phyloP scores from a whole-genome alignment of 768 basidiomycete species.

The Tricholoma hemisulphureum region DNA sequence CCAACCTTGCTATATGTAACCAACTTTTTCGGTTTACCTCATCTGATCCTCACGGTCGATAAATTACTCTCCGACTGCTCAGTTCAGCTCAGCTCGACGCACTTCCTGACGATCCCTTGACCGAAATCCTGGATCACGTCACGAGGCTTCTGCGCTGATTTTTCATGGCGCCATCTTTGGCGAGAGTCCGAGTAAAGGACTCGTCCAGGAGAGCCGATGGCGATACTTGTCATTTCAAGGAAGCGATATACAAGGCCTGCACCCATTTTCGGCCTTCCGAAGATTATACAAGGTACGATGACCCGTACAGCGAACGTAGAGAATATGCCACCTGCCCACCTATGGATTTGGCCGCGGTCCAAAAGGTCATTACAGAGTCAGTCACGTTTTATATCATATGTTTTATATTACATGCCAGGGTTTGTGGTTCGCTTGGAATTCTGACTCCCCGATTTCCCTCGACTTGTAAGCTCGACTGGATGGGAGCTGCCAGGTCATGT shows the following conservation, averaged over 20 bases:
- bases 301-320: slow-evolving; percentile 40
- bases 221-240: slow-evolving; percentile 28
- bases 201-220: slow-evolving; percentile 32
- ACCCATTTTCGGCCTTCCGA: slow-evolving; percentile 34
- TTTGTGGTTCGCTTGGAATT: too few relatives aligned
- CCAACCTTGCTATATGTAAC: not conserved
- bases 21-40: slow-evolving; percentile 26
- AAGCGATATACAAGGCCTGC: slow-evolving; percentile 28
- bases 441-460: not conserved
- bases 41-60: slow-evolving; percentile 24
- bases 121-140: slow-evolving; percentile 34
- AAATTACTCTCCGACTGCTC: slow-evolving; percentile 24
- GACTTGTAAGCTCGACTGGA: slow-evolving; percentile 27
- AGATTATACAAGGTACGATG: not conserved
- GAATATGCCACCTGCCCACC: not conserved
- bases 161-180: slow-evolving; percentile 30
- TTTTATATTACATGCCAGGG: too few relatives aligned
- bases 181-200: slow-evolving; percentile 15
- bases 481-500: slow-evolving; percentile 39
- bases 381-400: too few relatives aligned
- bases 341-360: slow-evolving; percentile 21
- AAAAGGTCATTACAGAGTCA: slow-evolving; percentile 29
- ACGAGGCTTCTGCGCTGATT: slow-evolving; percentile 31
- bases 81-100: slow-evolving; percentile 19
- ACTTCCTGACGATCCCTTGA: slow-evolving; percentile 37